Evolutionary conservation across 495 filamentous ascomycete species (phyloP), one percentile per base, ranked within the genome.

Genomic region (Penicillium roqueforti): DNA sequence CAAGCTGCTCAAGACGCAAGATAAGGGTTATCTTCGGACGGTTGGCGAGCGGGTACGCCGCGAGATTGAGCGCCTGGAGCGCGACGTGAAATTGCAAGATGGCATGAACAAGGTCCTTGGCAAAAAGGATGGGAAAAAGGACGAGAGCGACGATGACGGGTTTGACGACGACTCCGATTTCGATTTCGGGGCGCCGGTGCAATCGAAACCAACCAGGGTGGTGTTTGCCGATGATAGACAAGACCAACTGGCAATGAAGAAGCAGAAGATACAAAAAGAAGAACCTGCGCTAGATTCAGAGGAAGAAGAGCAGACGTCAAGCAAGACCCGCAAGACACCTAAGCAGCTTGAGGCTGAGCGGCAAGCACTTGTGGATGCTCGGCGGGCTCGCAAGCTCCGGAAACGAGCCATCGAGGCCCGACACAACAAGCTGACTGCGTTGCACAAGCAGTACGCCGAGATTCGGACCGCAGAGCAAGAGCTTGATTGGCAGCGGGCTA

Each of bases 1-100:
- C 22, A 85, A 90, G 64, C 69, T 96, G 60, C 82, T 96, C 56
- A 98, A 98, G 82, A 97, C 95, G 40, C 95, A 98, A 74, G 93
- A 98, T 74, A 76, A 87, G 29, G 92, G 87, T 7, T 97, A 97
- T 65, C 63, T 98, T 23, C 76, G 90, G 60, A 91, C 82, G 26
- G 77, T 83, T 57, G 70, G 78, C 50, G 81, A 86, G 62, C 71
- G 76, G 62, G 76, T 82, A 22, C 75, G 81, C 58, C 75, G 77
- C 57, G 77, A 84, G 60, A 74, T 84, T 46, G 79, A 86, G 70
- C 75, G 73, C 60, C 49, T 83, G 48, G 82, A 85, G 70, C 62
- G 75, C 55, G 78, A 80, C 44, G 68, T 82, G 40, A 51, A 75
- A 50, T 47, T 80, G 32, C 75, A 67, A 66, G 58, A 60, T 7